Conservation (phyloP, 2,329 filamentous ascomycete species). For the Talaromyces marneffei region DNA sequence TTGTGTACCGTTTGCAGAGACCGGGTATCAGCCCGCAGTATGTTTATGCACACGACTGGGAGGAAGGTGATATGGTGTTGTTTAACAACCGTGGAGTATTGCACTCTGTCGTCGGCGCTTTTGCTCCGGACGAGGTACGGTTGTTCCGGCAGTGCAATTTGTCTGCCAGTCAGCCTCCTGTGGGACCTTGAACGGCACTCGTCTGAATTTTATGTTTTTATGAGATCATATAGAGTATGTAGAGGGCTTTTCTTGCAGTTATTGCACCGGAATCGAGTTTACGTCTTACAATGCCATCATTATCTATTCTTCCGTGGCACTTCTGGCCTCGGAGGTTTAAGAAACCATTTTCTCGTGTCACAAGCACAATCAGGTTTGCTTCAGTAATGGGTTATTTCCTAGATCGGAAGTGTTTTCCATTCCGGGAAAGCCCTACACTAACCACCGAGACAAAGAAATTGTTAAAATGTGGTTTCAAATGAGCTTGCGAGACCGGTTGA, state of each 20-base stretch:
- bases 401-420: background rate
- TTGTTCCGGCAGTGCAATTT: slow-evolving; percentile 76
- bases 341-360: background rate
- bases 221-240: background rate
- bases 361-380: background rate
- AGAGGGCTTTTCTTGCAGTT: background rate
- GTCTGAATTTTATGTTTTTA: background rate
- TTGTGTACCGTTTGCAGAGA: slow-evolving; percentile 66
- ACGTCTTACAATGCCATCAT: background rate
- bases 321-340: background rate
- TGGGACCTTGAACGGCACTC: slow-evolving; percentile 4
- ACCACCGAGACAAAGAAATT: background rate
- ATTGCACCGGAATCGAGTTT: background rate
- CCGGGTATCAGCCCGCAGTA: slow-evolving; percentile 63
- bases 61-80: slow-evolving; percentile 67
- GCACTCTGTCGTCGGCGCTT: slow-evolving; percentile 70
- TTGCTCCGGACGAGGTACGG: slow-evolving; percentile 65
- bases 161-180: slow-evolving; percentile 37
- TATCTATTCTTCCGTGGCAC: background rate
- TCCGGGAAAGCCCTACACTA: background rate
- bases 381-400: background rate
- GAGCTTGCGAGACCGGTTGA: background rate
- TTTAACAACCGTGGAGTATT: slow-evolving; percentile 73
- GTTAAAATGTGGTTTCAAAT: background rate
- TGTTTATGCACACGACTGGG: slow-evolving; percentile 72